These are phyloP conservation scores for Aureobasidium sp. DNA, from an alignment of 2,329 filamentous ascomycete species.

Conservation along the genomic window DNA sequence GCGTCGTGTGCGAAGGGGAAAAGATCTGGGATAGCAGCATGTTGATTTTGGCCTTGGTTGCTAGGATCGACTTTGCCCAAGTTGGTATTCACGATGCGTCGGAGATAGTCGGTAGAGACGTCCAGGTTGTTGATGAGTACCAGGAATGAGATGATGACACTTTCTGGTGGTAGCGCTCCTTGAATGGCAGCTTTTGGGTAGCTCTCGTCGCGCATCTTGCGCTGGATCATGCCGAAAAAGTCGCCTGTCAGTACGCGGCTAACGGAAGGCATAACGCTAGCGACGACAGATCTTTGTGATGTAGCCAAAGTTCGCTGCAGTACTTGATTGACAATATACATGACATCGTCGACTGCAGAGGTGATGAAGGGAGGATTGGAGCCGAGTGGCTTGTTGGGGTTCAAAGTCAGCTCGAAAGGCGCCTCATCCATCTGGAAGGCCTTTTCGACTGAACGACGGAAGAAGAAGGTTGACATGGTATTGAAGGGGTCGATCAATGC, in stretches of 20 bases:
- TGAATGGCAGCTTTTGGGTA: slow-evolving; percentile 76
- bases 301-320: slow-evolving; percentile 81
- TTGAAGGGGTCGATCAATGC: slow-evolving; percentile 79
- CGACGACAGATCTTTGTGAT: slow-evolving; percentile 70
- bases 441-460: slow-evolving; percentile 91
- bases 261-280: slow-evolving; percentile 69
- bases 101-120: slow-evolving; percentile 82
- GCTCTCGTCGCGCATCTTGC: slow-evolving; percentile 93
- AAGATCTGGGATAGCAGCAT: slow-evolving; percentile 36
- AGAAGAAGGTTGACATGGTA: slow-evolving; percentile 90
- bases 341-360: slow-evolving; percentile 93
- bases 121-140: slow-evolving; percentile 95
- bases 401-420: slow-evolving; percentile 71
- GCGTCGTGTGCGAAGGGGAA: slow-evolving; percentile 80
- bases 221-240: slow-evolving; percentile 94
- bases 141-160: slow-evolving; percentile 80
- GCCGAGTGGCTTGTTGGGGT: slow-evolving; percentile 61
- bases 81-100: slow-evolving; percentile 70
- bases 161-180: slow-evolving; percentile 77
- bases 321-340: slow-evolving; percentile 96
- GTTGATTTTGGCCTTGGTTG: slow-evolving; percentile 30
- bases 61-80: slow-evolving; percentile 35
- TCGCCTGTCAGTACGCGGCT: slow-evolving; percentile 76
- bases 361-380: slow-evolving; percentile 85
- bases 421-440: slow-evolving; percentile 94